Evolutionary conservation across 768 basidiomycete genomes (phyloP).

Genomic region (Podaxis pistillaris): DNA sequence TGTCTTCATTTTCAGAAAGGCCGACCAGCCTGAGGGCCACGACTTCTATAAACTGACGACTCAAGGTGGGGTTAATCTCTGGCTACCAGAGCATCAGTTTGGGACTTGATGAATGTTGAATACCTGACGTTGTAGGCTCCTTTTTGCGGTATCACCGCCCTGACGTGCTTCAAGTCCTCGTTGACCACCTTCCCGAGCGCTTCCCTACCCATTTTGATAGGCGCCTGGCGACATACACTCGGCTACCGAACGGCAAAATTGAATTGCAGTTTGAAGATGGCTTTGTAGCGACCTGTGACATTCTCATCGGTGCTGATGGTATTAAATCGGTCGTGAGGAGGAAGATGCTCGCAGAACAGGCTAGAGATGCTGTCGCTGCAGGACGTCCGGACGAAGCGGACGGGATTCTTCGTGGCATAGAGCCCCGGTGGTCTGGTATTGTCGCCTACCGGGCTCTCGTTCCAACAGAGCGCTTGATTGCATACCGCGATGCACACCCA

Average conservation of each 20-base stretch:
- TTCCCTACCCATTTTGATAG: conserved; percentile 37
- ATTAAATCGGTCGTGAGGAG: conserved; percentile 34
- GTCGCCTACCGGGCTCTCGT: conserved; percentile 34
- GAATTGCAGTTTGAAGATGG: conserved; percentile 46
- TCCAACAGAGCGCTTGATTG: conserved; percentile 23
- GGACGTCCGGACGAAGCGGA: conserved; percentile 18
- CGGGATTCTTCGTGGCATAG: conserved; percentile 17
- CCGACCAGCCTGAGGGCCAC: conserved; percentile 20
- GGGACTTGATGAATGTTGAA: background rate
- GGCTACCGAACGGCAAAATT: conserved; percentile 21
- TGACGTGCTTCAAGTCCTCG: conserved; percentile 47
- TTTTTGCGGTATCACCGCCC: conserved; percentile 42
- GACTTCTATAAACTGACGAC: conserved; percentile 22
- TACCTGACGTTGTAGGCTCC: conserved; percentile 17
- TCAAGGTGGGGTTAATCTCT: conserved; percentile 16
- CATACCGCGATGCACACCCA: conserved; percentile 24
- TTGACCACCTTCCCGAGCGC: conserved; percentile 37
- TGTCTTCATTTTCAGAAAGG: conserved; percentile 26
- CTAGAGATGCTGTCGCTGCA: conserved; percentile 11
- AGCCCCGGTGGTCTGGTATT: conserved; percentile 40
- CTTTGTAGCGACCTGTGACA: conserved; percentile 42
- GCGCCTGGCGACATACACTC: conserved; percentile 41
- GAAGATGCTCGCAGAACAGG: conserved; percentile 22
- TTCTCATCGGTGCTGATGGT: conserved; percentile 43
- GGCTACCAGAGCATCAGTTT: background rate